Base-by-base conservation (phyloP, 2,329 filamentous ascomycete species). In the Colletotrichum sp. region DNA sequence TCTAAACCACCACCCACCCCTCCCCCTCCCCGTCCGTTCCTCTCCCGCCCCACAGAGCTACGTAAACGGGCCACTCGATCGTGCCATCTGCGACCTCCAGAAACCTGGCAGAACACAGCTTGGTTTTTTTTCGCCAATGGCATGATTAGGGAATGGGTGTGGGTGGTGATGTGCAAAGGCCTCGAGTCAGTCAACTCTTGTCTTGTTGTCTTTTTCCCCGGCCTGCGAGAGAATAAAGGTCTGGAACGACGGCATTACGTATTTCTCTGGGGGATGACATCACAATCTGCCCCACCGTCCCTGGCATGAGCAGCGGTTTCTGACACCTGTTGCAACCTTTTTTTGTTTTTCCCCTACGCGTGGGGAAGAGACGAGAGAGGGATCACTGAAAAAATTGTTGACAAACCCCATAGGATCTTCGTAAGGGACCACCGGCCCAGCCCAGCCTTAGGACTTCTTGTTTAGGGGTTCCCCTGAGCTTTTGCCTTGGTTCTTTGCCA, bases 211-310 rank as follows among this genome's bases (percentile, higher is more conserved):
- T 61, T 28, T 18, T 38, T 18, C 48, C 48, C 67, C 67, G 26
- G 26, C 18, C 21, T 67, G 16, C 15, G 34, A 67, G 30, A 34
- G 8, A 63, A 57, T 71, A 75, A 71, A 21, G 63, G 72, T 55
- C 68, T 75, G 68, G 72, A 72, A 72, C 72, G 69, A 32, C 55
- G 68, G 63, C 72, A 75, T 75, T 75, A 75, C 72, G 69, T 75
- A 75, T 72, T 55, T 24, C 43, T 70, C 67, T 71, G 38, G 69
- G 55, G 63, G 72, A 75, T 72, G 73, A 75, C 72, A 75, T 75
- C 69, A 75, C 73, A 72, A 32, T 34, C 52, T n/a, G 61, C 67
- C 73, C 73, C 73, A 75, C 73, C 13, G 73, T 72, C 73, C 63
- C 73, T 72, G 73, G 38, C 73, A 72, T 57, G 38, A 67, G 55